Percentiles rank a stretch among this genome's conserved stretches.
These are phyloP conservation scores for Backusella tarrabulga DNA, from an alignment of 192 early-diverging fungal genomes.

Conservation along the genomic window DNA sequence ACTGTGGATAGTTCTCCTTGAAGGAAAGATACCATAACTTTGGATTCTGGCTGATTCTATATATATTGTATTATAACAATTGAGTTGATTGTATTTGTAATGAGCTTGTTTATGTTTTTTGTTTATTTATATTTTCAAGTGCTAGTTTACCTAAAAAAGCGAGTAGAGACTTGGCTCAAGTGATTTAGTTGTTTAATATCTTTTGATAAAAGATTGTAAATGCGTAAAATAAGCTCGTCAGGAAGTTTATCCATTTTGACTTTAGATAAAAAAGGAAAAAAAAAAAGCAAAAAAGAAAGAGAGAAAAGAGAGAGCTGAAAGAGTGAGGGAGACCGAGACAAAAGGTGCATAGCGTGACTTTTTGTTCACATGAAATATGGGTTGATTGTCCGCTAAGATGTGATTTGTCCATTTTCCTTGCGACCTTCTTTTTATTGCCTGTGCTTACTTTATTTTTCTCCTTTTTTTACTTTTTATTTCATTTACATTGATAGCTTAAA, in stretches of 20 bases:
- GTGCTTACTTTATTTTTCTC: background rate
- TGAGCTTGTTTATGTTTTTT: background rate
- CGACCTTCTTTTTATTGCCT: background rate
- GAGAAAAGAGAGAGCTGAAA: background rate
- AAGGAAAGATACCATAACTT: slow-evolving; percentile 34
- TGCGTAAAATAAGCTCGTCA: slow-evolving; percentile 24
- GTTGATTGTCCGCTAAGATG: background rate
- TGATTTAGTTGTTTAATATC: slow-evolving; percentile 1
- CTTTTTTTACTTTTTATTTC: background rate
- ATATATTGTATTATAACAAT: background rate
- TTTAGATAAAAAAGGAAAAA: background rate
- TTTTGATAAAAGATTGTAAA: background rate
- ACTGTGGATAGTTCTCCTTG: slow-evolving; percentile 7
- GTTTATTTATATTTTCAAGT: too few relatives aligned
- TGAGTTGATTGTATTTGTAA: background rate
- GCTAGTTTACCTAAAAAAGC: slow-evolving; percentile 2
- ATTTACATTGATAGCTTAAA: background rate
- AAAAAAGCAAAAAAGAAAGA: background rate
- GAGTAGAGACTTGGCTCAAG: slow-evolving; percentile 1
- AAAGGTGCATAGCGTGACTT: slow-evolving; percentile 4
- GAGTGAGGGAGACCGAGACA: slow-evolving; percentile 4
- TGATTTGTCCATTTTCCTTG: background rate
- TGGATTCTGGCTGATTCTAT: slow-evolving; percentile 27
- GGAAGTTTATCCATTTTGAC: slow-evolving; percentile 19
- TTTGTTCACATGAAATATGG: slow-evolving; percentile 2